Conservation (phyloP, 768 basidiomycete genomes). For the Botryobasidium botryosum region DNA sequence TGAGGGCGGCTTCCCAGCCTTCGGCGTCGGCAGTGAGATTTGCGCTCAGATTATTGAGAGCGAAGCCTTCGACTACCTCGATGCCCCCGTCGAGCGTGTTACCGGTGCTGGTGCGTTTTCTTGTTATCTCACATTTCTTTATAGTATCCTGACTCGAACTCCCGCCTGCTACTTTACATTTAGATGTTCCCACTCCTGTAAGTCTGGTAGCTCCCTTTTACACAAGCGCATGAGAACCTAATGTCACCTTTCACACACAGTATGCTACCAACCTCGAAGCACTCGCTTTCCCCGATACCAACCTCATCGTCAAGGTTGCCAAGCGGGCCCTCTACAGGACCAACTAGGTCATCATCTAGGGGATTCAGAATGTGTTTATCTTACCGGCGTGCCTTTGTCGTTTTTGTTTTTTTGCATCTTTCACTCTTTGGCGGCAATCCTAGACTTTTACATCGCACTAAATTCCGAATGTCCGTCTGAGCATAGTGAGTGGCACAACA, state of each 20-base stretch:
- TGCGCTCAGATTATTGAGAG: conserved; percentile 95
- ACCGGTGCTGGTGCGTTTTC: conserved; percentile 55
- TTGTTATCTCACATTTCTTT: background rate
- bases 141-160: background rate
- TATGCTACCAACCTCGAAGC: conserved; percentile 82
- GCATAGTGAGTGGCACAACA: no score
- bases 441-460: no score
- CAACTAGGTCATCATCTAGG: no score
- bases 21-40: conserved; percentile 97
- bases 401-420: no score
- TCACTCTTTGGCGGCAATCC: no score
- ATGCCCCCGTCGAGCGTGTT: conserved; percentile 93
- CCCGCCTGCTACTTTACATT: background rate
- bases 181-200: conserved; percentile 84
- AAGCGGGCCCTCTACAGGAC: conserved; percentile 84
- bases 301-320: conserved; percentile 83
- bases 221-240: background rate
- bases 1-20: conserved; percentile 96
- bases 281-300: conserved; percentile 86
- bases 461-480: no score
- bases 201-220: conserved; percentile 16
- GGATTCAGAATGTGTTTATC: no score
- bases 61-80: conserved; percentile 95
- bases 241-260: conserved; percentile 23
- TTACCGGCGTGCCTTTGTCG: no score